Conservation (phyloP, 345 rosid genomes). For the Syzygium aqueum region DNA sequence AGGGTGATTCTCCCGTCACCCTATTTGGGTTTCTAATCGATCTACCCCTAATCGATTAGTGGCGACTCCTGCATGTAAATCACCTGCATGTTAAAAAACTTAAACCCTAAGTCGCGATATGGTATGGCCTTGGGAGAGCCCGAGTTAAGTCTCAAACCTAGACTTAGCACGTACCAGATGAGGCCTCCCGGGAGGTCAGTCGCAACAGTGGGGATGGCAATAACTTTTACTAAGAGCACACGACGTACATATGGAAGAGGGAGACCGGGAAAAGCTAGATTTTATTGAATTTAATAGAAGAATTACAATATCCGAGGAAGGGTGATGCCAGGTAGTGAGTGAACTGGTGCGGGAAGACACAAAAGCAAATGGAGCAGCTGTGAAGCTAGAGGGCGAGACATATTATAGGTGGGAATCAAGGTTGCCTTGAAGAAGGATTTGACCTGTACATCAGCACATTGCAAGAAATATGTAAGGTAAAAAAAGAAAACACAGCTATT, state of each 20-base stretch:
- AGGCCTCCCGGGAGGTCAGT: too few species aligned
- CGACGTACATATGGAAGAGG: neutral
- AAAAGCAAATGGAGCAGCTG: neutral
- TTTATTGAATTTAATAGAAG: too few species aligned
- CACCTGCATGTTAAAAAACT: too few species aligned
- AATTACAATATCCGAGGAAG: neutral
- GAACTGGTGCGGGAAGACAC: neutral
- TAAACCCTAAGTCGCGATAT: too few species aligned
- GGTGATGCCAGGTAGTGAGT: neutral
- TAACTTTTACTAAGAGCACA: neutral
- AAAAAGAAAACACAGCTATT: neutral
- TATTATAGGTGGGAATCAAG: neutral
- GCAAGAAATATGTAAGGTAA: neutral
- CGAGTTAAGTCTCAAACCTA: too few species aligned
- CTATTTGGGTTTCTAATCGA: too few species aligned
- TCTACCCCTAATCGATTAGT: too few species aligned
- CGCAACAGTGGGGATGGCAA: too few species aligned
- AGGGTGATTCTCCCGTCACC: too few species aligned
- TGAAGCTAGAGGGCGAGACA: neutral
- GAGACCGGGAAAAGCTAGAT: neutral
- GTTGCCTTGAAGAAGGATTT: neutral
- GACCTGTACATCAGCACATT: neutral
- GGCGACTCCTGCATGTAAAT: too few species aligned
- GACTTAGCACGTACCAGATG: too few species aligned
- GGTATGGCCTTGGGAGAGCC: too few species aligned